These are phyloP conservation scores for Berberis thunbergii DNA, from an alignment of 164 flowering plant species.

Conservation along the genomic window DNA sequence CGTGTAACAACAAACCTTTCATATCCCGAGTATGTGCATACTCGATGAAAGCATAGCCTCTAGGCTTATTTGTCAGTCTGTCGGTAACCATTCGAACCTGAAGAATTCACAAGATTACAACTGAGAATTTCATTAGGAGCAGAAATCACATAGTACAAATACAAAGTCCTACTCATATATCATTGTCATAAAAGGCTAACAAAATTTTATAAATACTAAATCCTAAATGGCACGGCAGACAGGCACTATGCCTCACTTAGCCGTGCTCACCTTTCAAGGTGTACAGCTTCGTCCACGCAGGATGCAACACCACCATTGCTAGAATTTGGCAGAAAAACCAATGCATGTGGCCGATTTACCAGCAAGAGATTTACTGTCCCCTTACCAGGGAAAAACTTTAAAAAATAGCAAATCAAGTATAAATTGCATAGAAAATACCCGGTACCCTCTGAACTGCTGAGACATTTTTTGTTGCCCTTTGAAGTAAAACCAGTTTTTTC, in stretches of 20 bases:
- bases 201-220: constrained; percentile 12
- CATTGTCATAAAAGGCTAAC: neutral
- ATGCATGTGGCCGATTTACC: constrained; percentile 55
- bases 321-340: constrained; percentile 59
- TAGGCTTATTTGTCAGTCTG: constrained; percentile 66
- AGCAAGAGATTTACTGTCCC: constrained; percentile 40
- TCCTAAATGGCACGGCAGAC: constrained; percentile 93
- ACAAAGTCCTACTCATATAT: neutral
- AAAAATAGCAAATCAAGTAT: constrained; percentile 18
- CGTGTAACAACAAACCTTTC: constrained; percentile 54
- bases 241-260: constrained; percentile 91
- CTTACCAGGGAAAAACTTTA: constrained; percentile 44
- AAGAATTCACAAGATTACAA: constrained; percentile 13
- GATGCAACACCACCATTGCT: constrained; percentile 79
- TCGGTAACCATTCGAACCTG: constrained; percentile 86
- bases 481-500: constrained; percentile 40
- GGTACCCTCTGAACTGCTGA: constrained; percentile 58
- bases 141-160: neutral
- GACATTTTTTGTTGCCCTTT: constrained; percentile 50
- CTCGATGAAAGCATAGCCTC: constrained; percentile 96
- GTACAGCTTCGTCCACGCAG: constrained; percentile 56
- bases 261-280: constrained; percentile 98
- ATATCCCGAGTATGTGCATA: constrained; percentile 90
- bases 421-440: constrained; percentile 43
- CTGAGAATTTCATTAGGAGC: neutral